These are phyloP conservation scores for Cardamine occulta DNA, from an alignment of 345 rosid species.

Conservation along the genomic window DNA sequence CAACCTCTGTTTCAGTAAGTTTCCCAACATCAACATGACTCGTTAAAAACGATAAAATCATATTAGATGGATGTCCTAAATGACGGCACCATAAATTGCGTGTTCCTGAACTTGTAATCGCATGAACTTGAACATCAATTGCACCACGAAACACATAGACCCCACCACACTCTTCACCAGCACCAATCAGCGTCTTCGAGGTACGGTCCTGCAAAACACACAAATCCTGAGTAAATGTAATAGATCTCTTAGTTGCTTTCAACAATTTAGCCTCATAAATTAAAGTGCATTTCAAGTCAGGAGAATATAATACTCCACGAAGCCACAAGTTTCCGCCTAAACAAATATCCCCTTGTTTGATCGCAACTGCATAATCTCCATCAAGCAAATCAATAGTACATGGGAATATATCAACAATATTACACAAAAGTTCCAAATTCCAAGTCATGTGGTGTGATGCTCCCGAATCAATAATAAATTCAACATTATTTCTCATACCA, in stretches of 20 bases:
- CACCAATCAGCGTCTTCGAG: not conserved
- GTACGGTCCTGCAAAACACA: slow-evolving; percentile 2
- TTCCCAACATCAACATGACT: not conserved
- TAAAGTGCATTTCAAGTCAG: not conserved
- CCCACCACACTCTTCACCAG: not conserved
- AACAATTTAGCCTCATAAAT: not conserved
- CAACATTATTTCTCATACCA: too few species aligned
- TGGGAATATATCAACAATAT: not conserved
- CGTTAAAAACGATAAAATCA: not conserved
- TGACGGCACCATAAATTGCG: not conserved
- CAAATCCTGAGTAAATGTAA: not conserved
- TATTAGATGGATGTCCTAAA: not conserved
- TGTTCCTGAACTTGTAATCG: not conserved
- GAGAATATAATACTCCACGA: not conserved
- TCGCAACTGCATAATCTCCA: not conserved
- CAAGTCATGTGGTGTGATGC: not conserved
- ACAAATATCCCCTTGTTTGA: not conserved
- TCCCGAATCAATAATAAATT: not conserved
- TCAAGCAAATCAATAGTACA: not conserved
- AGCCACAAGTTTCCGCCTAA: not conserved
- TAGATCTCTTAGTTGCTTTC: not conserved
- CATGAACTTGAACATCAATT: too few species aligned
- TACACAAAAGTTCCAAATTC: not conserved
- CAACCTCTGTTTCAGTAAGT: accelerated
- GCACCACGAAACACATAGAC: not conserved